Base-by-base conservation (phyloP, 306 rosid species). In the Vigna nakashimae region DNA sequence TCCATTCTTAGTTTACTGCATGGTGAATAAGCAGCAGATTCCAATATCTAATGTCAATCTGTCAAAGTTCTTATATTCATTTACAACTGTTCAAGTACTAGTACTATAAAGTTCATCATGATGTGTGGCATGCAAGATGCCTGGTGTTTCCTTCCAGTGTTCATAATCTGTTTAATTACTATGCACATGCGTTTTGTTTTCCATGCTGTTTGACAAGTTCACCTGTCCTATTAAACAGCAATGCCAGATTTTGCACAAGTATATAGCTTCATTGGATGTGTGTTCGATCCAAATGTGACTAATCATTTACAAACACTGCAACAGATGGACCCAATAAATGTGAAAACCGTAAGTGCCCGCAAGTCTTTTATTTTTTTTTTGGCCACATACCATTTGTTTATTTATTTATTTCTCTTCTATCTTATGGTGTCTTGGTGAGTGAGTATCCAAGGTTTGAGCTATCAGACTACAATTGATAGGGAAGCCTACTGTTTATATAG, bases 191-290 rank as follows among this genome's bases (percentile, higher is more conserved):
- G 28, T 26, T 26, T 26, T 26, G 2, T 26, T 26, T 26, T 26
- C 67, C 26, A 53, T 24, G 38, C 76, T 4, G 14, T 7, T 46
- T 73, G 62, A 65, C 57, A 24, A 72, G 79, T 65, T 62, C 12
- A 11, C 53, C 40, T 72, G 26, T 68, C 59, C 11, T 24, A 53
- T 85, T 26, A 55, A 84, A 77, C 95, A 88, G 95, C 65, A 34
- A 59, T 84, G 77, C 97, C 95, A 3, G 89, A 88, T 87, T 90
- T 90, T 74, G 90, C 89, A 38, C 89, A 82, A 81, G 87, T 73
- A 42, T 73, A 73, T 34, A 57, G 43, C 43, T 73, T 73, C 56
- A 57, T 57, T 43, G 77, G 77, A 42, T 42, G 57, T 42, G 56
- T 73, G 5, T 73, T 73, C 58, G 77, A 73, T 57, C 77, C 77